Evolutionary conservation across 495 filamentous ascomycete species (phyloP).

Genomic region (Mytilinidion resinicola): DNA sequence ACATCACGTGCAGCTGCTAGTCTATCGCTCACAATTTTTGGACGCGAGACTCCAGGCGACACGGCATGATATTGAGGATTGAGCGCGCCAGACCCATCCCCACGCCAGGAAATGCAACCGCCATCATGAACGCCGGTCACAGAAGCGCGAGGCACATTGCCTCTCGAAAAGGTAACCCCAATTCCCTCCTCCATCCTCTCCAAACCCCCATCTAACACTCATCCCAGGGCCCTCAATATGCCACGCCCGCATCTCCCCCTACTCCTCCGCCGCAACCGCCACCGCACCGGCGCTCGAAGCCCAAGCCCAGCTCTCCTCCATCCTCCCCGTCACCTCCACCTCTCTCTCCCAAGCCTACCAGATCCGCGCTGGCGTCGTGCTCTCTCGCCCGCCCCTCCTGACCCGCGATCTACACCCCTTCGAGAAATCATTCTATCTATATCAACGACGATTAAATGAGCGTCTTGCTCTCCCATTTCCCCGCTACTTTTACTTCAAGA

Average conservation of each 20-base stretch:
- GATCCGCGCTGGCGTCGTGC: conserved; percentile 72
- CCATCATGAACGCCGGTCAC: conserved; percentile 33
- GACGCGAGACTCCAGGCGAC: conserved; percentile 7
- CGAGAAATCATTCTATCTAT: conserved; percentile 89
- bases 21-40: conserved; percentile 12
- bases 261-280: conserved; percentile 21
- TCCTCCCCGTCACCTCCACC: conserved; percentile 28
- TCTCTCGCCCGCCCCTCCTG: conserved; percentile 81
- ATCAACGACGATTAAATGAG: conserved; percentile 95
- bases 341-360: conserved; percentile 48
- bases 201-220: neutral
- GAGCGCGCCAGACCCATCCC: too few species aligned
- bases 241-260: conserved; percentile 18
- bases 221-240: conserved; percentile 27
- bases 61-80: neutral
- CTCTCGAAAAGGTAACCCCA: conserved; percentile 21
- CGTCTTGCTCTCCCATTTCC: conserved; percentile 83
- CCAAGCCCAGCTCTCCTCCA: conserved; percentile 10
- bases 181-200: neutral
- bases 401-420: conserved; percentile 79
- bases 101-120: neutral
- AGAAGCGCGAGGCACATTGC: conserved; percentile 31
- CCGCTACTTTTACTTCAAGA: conserved; percentile 92
- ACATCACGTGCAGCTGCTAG: conserved; percentile 15
- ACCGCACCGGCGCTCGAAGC: conserved; percentile 9